Evolutionary conservation across 768 basidiomycete genomes (phyloP).

Genomic region (Naganishia vaughanmartiniae): DNA sequence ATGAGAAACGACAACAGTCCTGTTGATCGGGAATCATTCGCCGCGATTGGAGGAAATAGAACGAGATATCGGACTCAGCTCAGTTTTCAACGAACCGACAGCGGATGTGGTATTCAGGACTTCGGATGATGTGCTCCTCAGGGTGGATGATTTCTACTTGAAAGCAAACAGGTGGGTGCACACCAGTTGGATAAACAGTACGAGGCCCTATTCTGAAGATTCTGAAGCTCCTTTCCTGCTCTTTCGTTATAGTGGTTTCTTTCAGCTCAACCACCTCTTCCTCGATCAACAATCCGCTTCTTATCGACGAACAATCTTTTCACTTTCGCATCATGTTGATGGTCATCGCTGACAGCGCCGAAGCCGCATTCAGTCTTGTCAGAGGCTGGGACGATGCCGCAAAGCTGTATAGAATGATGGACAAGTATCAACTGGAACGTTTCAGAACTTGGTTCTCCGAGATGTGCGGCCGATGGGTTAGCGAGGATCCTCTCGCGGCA

Average conservation of each 20-base stretch:
- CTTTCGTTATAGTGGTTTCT: background rate
- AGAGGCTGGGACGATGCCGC: background rate
- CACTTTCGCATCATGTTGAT: background rate
- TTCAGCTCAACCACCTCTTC: too few relatives aligned
- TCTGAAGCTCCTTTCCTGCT: too few relatives aligned
- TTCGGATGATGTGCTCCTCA: background rate
- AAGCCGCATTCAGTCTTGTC: too few relatives aligned
- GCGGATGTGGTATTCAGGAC: background rate
- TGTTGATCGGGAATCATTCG: too few relatives aligned
- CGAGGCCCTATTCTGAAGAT: too few relatives aligned
- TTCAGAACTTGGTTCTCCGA: slow-evolving; percentile 9
- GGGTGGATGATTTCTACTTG: slow-evolving; percentile 3
- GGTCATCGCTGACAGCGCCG: background rate
- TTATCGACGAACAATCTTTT: too few relatives aligned
- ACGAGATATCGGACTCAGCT: too few relatives aligned
- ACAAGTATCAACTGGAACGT: slow-evolving; percentile 4
- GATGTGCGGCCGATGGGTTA: background rate
- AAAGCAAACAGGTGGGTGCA: slow-evolving; percentile 5
- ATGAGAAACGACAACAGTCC: too few relatives aligned
- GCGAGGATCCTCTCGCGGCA: background rate
- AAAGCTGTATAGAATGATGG: background rate
- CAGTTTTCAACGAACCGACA: background rate
- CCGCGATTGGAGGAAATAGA: too few relatives aligned
- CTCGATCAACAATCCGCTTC: too few relatives aligned
- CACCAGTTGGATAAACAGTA: too few relatives aligned